These are phyloP conservation scores for Endogone sp. DNA, from an alignment of 192 early-diverging fungal genomes.

Conservation along the genomic window DNA sequence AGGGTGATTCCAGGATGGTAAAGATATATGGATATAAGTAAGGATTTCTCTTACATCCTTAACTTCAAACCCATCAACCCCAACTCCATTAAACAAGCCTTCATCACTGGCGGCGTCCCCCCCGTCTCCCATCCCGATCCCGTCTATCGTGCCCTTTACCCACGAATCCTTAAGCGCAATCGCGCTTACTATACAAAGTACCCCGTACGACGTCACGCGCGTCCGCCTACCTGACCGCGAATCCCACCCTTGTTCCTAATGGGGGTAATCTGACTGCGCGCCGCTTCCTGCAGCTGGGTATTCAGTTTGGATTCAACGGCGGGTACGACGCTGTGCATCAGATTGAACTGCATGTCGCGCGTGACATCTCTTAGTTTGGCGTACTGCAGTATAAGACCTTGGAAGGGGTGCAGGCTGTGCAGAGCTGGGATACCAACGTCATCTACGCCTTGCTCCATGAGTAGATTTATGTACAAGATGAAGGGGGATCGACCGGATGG, in stretches of 20 bases:
- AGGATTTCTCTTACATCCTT: background rate
- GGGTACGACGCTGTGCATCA: conserved; percentile 60
- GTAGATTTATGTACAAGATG: conserved; percentile 59
- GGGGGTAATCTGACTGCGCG: conserved; percentile 60
- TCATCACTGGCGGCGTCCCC: conserved; percentile 70
- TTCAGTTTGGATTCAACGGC: conserved; percentile 57
- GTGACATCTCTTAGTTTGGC: conserved; percentile 37
- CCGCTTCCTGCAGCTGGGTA: conserved; percentile 63
- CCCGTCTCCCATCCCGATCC: conserved; percentile 53
- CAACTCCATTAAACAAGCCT: conserved; percentile 51
- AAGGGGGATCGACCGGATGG: conserved; percentile 51
- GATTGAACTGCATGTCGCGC: conserved; percentile 40
- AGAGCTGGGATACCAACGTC: conserved; percentile 53
- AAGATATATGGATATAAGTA: too few species aligned
- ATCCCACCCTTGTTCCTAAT: conserved; percentile 48
- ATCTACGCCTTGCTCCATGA: conserved; percentile 67
- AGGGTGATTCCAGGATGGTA: too few species aligned
- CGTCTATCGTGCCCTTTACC: conserved; percentile 57
- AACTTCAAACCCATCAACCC: conserved; percentile 32
- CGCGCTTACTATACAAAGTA: conserved; percentile 60
- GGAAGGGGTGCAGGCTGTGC: conserved; percentile 27
- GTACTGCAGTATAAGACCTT: conserved; percentile 38
- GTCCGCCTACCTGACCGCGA: conserved; percentile 49
- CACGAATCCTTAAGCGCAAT: conserved; percentile 55
- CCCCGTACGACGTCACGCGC: conserved; percentile 54